Evolutionary conservation across 2,329 filamentous ascomycete species (phyloP), one percentile per base, ranked within the genome.

Genomic region (Botrytis cinerea): DNA sequence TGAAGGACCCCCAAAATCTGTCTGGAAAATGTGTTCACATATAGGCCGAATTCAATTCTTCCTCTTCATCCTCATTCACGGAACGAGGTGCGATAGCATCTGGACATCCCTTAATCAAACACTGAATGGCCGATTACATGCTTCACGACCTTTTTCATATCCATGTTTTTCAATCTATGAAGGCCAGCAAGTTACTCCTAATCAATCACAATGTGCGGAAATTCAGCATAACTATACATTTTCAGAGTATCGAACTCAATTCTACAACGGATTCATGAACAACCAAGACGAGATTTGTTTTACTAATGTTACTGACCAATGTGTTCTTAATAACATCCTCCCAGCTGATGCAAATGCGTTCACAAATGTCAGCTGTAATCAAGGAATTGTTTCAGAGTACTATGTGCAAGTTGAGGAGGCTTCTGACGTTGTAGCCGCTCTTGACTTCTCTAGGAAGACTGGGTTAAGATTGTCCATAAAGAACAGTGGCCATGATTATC

Each of bases 371-470:
- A 73, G 63, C 48, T 77, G 76, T 35, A 74, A 74, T 8, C 76
- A 76, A 57, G 76, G 76, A 51, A 75, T 63, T 48, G 61, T 77
- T 4, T 71, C 74, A 7, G 40, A 68, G 20, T 73, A 72, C 46
- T 77, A 76, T 66, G 62, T 76, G 35, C 74, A 77, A n/a, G 76
- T 76, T 22, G 57, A 71, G 32, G 70, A 38, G n/a, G 79, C 77
- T 20, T 75, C 86, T 6, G 81, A 85, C 45, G 87, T 87, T 77
- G 83, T 84, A 2, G 81, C 83, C 1, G 81, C 83, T 54, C 79
- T 85, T 45, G 82, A 85, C 32, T 77, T 87, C 43, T 81, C 85
- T 4, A 76, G 85, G 28, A 75, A 81, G 3, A 78, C 85, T 45
- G 85, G 85, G 48, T 82, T 76, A 35, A 79, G n/a, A 82, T 80